phyloP scores from a whole-genome alignment of 2,329 filamentous ascomycete genomes.

The Aspergillus sp. region DNA sequence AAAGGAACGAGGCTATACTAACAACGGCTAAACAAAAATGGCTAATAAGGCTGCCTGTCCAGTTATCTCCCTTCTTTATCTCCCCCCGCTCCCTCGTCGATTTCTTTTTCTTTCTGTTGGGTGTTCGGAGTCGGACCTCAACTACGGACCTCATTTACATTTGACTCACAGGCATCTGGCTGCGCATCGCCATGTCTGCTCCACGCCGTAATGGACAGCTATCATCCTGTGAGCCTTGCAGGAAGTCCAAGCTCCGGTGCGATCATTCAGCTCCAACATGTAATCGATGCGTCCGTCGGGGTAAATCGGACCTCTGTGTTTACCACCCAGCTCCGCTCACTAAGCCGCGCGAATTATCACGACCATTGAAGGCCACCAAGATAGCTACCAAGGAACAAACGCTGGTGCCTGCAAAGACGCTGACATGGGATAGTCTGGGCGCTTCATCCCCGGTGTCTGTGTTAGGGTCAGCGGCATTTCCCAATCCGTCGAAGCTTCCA shows the following conservation, averaged over 20 bases:
- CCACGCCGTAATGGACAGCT: slow-evolving; percentile 16
- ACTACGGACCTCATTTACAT: background rate
- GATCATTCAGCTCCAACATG: slow-evolving; percentile 25
- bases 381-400: background rate
- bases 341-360: slow-evolving; percentile 9
- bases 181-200: background rate
- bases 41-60: background rate
- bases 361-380: background rate
- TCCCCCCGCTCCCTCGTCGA: background rate
- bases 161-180: background rate
- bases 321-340: slow-evolving; percentile 22
- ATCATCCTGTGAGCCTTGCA: slow-evolving; percentile 28
- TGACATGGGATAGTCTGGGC: background rate
- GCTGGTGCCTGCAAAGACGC: background rate
- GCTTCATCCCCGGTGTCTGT: background rate
- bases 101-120: background rate
- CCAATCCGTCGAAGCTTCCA: background rate
- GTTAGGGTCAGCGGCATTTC: background rate
- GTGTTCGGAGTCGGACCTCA: background rate
- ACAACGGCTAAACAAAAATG: background rate
- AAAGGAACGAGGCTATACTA: background rate
- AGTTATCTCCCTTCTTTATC: background rate
- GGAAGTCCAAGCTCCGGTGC: slow-evolving; percentile 28
- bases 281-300: slow-evolving; percentile 17
- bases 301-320: slow-evolving; percentile 14